Evolutionary conservation across 371 early-diverging fungal species (phyloP).

Genomic region (Haplosporangium sp.): DNA sequence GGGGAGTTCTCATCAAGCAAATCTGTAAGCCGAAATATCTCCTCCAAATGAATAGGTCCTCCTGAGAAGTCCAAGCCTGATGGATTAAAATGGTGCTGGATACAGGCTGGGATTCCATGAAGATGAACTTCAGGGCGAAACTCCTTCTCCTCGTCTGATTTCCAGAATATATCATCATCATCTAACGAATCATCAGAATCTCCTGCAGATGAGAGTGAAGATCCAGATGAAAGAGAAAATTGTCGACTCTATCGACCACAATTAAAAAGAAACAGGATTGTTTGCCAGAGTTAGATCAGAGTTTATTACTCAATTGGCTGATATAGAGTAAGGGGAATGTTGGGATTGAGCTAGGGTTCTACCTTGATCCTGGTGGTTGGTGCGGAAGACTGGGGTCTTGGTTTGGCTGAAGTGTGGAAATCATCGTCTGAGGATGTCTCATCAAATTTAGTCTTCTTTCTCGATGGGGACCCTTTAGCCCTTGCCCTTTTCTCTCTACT

Average conservation of each 20-base stretch:
- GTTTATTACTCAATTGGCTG: constrained; percentile 29
- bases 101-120: constrained; percentile 53
- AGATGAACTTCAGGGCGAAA: constrained; percentile 36
- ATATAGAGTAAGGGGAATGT: constrained; percentile 1
- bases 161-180: constrained; percentile 42
- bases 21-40: constrained; percentile 48
- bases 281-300: constrained; percentile 11
- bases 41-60: constrained; percentile 48
- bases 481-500: constrained; percentile 45
- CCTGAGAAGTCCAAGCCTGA: constrained; percentile 49
- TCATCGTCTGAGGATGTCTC: constrained; percentile 56
- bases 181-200: constrained; percentile 52
- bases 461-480: constrained; percentile 33
- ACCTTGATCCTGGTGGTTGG: constrained; percentile 57
- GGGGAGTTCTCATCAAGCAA: constrained; percentile 48
- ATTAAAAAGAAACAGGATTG: neutral
- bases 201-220: constrained; percentile 52
- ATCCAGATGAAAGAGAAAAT: constrained; percentile 50
- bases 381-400: constrained; percentile 33
- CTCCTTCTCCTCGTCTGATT: constrained; percentile 54
- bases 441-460: constrained; percentile 51
- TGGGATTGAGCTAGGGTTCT: constrained; percentile 17
- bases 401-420: constrained; percentile 51
- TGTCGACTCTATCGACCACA: constrained; percentile 45
- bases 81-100: constrained; percentile 54